phyloP scores from a whole-genome alignment of 2,329 filamentous ascomycete genomes.

The Elsinoe ampelina region DNA sequence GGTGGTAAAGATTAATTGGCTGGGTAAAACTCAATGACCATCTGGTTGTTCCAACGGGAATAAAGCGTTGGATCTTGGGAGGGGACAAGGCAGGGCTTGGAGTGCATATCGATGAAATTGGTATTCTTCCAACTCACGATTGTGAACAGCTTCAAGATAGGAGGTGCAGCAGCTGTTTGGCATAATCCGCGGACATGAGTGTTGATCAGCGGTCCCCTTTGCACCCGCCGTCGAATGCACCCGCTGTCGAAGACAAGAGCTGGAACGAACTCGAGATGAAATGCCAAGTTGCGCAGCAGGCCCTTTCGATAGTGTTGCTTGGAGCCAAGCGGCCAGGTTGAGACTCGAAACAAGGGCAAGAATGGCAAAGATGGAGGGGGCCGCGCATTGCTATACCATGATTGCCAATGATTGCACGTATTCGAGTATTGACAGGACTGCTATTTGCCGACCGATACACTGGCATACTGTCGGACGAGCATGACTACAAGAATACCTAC shows the following conservation, averaged over 20 bases:
- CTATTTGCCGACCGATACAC: no score
- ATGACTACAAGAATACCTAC: no score
- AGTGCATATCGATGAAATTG: neutral
- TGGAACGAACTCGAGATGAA: neutral
- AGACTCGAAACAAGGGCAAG: neutral
- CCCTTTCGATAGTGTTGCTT: slow-evolving; percentile 1
- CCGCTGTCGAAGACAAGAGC: neutral
- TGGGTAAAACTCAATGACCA: neutral
- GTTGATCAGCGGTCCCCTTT: neutral
- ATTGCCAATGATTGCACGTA: neutral
- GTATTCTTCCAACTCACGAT: no score
- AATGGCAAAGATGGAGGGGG: neutral
- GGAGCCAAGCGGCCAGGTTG: slow-evolving; percentile 3
- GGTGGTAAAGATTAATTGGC: neutral
- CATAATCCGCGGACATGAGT: neutral
- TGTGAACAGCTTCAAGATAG: neutral
- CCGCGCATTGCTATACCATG: neutral
- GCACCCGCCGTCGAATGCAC: neutral
- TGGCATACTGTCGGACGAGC: no score
- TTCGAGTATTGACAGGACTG: no score
- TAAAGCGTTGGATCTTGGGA: neutral
- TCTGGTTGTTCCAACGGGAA: neutral
- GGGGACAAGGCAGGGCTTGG: neutral
- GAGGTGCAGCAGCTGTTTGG: neutral
- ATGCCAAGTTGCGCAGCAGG: slow-evolving; percentile 2